These are phyloP conservation scores for Leucoagaricus sp. DNA, from an alignment of 1,284 basidiomycete species.

Conservation along the genomic window DNA sequence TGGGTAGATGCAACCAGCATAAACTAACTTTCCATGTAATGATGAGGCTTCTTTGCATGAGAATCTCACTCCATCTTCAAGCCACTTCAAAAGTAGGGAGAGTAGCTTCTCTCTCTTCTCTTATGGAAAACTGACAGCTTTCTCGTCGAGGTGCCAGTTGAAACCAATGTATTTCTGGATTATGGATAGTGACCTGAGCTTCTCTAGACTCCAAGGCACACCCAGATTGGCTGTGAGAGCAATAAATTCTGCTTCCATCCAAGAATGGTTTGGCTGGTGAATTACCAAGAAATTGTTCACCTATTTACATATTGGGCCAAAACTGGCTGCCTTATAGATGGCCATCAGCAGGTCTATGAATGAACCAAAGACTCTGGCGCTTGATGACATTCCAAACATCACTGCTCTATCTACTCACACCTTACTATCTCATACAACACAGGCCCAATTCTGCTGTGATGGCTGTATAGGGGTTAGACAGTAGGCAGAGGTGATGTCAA, in stretches of 20 bases:
- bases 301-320: conserved; percentile 36
- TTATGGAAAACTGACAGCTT: conserved; percentile 29
- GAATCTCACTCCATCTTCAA: conserved; percentile 11
- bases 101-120: conserved; percentile 24
- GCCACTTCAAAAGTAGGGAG: conserved; percentile 18
- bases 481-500: conserved; percentile 41
- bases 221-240: conserved; percentile 13
- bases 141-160: conserved; percentile 31
- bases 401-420: conserved; percentile 34
- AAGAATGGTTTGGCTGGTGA: conserved; percentile 24
- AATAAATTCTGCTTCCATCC: conserved; percentile 33
- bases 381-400: conserved; percentile 36
- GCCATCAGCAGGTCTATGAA: conserved; percentile 37
- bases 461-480: conserved; percentile 34
- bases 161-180: conserved; percentile 39
- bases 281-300: conserved; percentile 43
- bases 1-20: conserved; percentile 17
- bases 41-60: conserved; percentile 26
- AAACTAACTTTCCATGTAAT: conserved; percentile 39
- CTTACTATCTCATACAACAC: conserved; percentile 30
- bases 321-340: conserved; percentile 28
- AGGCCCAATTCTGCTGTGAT: conserved; percentile 30
- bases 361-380: conserved; percentile 38
- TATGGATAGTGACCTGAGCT: conserved; percentile 23
- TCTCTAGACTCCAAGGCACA: conserved; percentile 35